Base-by-base conservation (phyloP, 345 rosid genomes). In the Salix dunnii region DNA sequence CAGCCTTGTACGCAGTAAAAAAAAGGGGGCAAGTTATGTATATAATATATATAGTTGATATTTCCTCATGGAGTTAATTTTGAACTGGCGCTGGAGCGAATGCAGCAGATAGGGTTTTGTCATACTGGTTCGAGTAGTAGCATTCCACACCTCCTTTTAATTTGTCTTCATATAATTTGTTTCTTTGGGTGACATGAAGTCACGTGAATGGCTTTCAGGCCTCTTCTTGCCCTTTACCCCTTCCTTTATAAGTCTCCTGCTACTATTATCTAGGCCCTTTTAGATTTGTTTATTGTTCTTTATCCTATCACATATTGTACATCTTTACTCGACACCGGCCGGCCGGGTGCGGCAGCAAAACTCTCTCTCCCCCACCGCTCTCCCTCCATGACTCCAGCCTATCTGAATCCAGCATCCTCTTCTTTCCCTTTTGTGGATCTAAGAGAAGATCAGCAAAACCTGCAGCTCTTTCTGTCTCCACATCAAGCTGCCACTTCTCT, bases 131-230 rank as follows among this genome's bases (percentile, higher is more conserved):
- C 73, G 86, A 82, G 86, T 79, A 46, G 86, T 84, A 67, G 85
- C 86, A 77, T 72, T 82, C 88, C 71, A 66, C 79, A 78, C 86
- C 80, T 76, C 87, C 83, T 80, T 79, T 83, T 38, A 46, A 2
- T 77, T 84, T 87, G 88, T 85, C 88, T 80, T 81, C 46, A 72
- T 73, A 67, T 40, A 36, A 27, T 62, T 42, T 79, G 84, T 80
- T 78, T 85, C 71, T 76, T 72, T 74, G 81, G 83, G 82, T 38
- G 81, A 86, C 82, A 80, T 77, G 80, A 77, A 71, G 75, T 85
- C 90, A 83, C 90, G 90, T 80, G 90, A 87, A 82, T 76, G 79
- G 66, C 80, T 82, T 82, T 63, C 82, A 70, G 72, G 79, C 84
- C 81, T 77, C 73, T 76, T 65, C 35, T 55, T 42, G 63, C 27